Base-by-base conservation (phyloP, 2,329 filamentous ascomycete species). In the Aspergillus chevalieri region DNA sequence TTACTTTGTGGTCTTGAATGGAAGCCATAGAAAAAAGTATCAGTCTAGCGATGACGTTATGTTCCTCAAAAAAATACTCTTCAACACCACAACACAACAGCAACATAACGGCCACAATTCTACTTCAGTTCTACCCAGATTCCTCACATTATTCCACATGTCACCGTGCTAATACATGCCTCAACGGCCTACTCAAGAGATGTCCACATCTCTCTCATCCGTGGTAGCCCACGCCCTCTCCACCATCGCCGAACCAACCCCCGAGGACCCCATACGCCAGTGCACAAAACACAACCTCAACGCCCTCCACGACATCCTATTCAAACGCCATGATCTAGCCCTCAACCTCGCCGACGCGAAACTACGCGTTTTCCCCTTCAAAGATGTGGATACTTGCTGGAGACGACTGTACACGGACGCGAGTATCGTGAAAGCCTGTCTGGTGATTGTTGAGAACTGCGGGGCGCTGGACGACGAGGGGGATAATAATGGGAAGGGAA, bases 391-490 rank as follows among this genome's bases (percentile, higher is more conserved):
- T 41, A 60, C 57, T 2, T 78, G 77, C 55, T 84, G 81, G 81
- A 68, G 78, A 46, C 69, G 80, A 36, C 61, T 83, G 28, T 82
- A 81, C 57, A 78, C 76, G 1, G 81, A 84, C 55, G 78, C 78
- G 22, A 77, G 74, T 47, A 62, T 84, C 34, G 68, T 74, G 54
- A 71, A 74, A 52, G 76, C 66, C 4, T 66, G 71, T 47, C 56
- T 61, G 26, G 28, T 55, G 19, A 64, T 74, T 39, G 57, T 56
- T 48, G 47, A 56, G 6, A 55, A 59, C 24, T 59, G 57, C 47
- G 50, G 53, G 15, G 17, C 12, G 2, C 42, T 65, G n/a, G 28
- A 10, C 6, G 19, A 33, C 12, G 19, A 33, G 9, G 17, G n/a
- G 12, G 33, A 24, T 46, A 9, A 34, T n/a, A 14, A 21, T 36